Percentiles rank a stretch among this genome's conserved stretches.
Conservation (phyloP, 2,329 filamentous ascomycete species). For the Epichloe gansuensis region DNA sequence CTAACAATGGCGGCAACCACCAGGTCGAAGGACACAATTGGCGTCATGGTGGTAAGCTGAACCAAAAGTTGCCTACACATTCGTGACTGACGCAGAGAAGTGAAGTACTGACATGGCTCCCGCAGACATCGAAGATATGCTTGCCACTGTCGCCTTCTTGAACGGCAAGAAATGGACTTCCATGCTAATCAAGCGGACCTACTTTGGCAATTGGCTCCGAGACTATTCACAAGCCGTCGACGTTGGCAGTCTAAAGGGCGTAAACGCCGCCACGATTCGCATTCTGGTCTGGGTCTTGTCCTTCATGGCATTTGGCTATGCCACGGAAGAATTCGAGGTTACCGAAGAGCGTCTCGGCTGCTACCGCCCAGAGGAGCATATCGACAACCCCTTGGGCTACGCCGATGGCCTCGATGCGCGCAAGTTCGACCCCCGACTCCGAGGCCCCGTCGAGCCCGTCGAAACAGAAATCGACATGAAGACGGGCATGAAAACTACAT, state of each 20-base stretch:
- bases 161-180: conserved; percentile 77
- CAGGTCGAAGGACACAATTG: conserved; percentile 58
- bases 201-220: conserved; percentile 79
- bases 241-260: conserved; percentile 65
- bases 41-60: conserved; percentile 48
- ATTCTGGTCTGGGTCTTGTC: conserved; percentile 73
- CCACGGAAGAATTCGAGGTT: conserved; percentile 77
- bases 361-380: conserved; percentile 65
- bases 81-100: neutral
- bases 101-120: neutral
- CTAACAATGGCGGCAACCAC: conserved; percentile 6
- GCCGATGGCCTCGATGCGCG: conserved; percentile 78
- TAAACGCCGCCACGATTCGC: conserved; percentile 66
- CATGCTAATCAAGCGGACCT: conserved; percentile 64
- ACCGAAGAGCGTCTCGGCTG: conserved; percentile 68
- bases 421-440: conserved; percentile 67
- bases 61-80: neutral
- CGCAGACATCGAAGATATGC: conserved; percentile 69
- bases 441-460: conserved; percentile 59
- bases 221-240: conserved; percentile 81
- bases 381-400: conserved; percentile 74
- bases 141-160: conserved; percentile 65
- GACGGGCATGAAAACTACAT: conserved; percentile 99
- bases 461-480: conserved; percentile 62
- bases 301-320: conserved; percentile 73